Base-by-base conservation (phyloP, 1,284 basidiomycete species). In the Ustilago bromivora region DNA sequence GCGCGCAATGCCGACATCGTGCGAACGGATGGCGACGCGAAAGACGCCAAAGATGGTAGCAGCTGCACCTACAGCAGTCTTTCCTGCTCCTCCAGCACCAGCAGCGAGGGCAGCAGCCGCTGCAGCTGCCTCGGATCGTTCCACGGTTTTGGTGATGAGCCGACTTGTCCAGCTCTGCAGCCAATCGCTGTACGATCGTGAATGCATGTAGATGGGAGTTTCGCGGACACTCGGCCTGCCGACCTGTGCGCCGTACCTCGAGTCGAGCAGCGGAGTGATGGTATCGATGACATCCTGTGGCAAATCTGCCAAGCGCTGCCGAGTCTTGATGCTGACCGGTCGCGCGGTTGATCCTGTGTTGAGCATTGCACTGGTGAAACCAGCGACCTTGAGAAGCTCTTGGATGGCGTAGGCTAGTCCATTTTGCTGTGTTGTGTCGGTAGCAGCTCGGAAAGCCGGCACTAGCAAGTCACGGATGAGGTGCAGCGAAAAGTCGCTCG, bases 121-220 rank as follows among this genome's bases (percentile, higher is more conserved):
- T 17, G 55, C 43, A 0, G 68, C 43, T 13, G 66, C 34, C 4
- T 69, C 61, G 38, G 43, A 55, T 7, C 74, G 35, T n/a, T 70
- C 71, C 31, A 69, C 63, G 88, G 90, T 89, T 47, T 68, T 69
- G 23, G 61, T 69, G 65, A 98, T 94, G n/a, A 99, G 90, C 83
- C 94, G 90, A 12, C 90, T 89, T 0, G 93, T 92, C 96, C 96
- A 99, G 0, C 90, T 86, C 78, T 97, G 94, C 28, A 99, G 90
- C 97, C 97, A 99, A 86, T 99, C 96, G 55, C 96, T 91, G 87
- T 97, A 99, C 0, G 94, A 95, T 5, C 90, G 87, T 61, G 92
- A 90, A 4, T 88, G 88, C 1, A 90, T 88, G 87, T 98, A 99
- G 61, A 91, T 89, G 36, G 84, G 84, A 32, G 59, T 69, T 41